Conservation (phyloP, 768 basidiomycete genomes). For the Clitopilus passeckerianus region DNA sequence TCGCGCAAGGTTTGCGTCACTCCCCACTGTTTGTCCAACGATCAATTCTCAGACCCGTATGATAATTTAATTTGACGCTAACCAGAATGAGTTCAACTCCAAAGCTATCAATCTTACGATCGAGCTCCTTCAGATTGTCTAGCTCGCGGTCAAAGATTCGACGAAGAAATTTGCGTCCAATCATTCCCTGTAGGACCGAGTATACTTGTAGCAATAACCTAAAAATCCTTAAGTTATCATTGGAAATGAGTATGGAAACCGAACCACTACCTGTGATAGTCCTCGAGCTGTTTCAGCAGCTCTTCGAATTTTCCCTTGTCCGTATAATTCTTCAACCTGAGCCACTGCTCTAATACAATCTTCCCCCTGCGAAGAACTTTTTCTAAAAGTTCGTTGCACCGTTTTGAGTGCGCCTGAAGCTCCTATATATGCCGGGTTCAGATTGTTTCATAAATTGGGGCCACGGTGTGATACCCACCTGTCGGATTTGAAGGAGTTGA, state of each 20-base stretch:
- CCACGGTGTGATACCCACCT: too few species aligned
- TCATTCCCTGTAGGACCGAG: not conserved
- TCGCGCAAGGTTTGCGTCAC: not conserved
- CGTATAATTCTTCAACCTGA: not conserved
- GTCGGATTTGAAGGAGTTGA: not conserved
- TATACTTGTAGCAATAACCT: not conserved
- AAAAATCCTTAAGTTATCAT: not conserved
- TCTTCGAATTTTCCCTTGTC: not conserved
- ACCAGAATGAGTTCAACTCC: too few species aligned
- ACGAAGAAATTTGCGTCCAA: not conserved
- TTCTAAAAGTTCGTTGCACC: not conserved
- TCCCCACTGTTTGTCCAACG: not conserved
- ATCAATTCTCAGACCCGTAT: too few species aligned
- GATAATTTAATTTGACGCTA: too few species aligned
- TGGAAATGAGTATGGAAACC: not conserved
- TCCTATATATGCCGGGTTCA: not conserved
- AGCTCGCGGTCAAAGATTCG: not conserved
- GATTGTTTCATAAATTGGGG: not conserved
- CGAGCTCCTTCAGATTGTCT: not conserved
- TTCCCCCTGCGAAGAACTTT: not conserved
- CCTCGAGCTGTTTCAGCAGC: not conserved
- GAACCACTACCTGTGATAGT: not conserved
- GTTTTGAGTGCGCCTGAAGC: not conserved
- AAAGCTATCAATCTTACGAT: not conserved
- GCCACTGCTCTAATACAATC: not conserved